Evolutionary conservation across 139 green algal species (phyloP).

Genomic region (Raphidocelis subcapitata): DNA sequence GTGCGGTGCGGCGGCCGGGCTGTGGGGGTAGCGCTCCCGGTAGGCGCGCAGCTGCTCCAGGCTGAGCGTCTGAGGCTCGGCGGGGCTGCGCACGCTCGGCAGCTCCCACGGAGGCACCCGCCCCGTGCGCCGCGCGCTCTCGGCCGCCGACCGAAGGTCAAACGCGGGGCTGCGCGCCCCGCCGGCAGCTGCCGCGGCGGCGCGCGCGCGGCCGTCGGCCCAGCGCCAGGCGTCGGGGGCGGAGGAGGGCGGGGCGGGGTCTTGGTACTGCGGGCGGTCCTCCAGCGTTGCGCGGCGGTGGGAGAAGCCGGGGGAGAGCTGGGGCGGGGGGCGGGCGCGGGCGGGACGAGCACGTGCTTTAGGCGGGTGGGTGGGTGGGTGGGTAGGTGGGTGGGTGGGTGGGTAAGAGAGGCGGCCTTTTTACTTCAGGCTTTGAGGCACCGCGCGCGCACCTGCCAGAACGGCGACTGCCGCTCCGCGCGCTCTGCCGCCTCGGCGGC

Average conservation of each 20-base stretch:
- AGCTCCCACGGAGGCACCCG: constrained; percentile 16
- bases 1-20: not conserved
- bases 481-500: constrained; percentile 6
- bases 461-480: constrained; percentile 6
- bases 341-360: too few relatives aligned
- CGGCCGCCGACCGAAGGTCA: too few relatives aligned
- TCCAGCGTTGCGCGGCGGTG: constrained; percentile 10
- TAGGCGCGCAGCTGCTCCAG: constrained; percentile 13
- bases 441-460: not conserved
- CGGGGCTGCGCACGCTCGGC: constrained; percentile 6
- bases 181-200: too few relatives aligned
- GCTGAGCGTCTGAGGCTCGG: not conserved
- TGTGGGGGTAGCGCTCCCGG: constrained; percentile 21
- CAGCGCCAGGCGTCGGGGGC: too few relatives aligned
- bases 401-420: too few relatives aligned
- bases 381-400: too few relatives aligned
- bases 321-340: too few relatives aligned
- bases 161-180: too few relatives aligned
- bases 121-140: not conserved
- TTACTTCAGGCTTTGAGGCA: too few relatives aligned
- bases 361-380: too few relatives aligned
- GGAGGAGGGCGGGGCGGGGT: too few relatives aligned
- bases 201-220: too few relatives aligned
- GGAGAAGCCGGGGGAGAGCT: constrained; percentile 9
- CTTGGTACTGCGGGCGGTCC: constrained; percentile 13